These are phyloP conservation scores for Candida andamanensis DNA, from an alignment of 805 yeast genomes.

Conservation along the genomic window DNA sequence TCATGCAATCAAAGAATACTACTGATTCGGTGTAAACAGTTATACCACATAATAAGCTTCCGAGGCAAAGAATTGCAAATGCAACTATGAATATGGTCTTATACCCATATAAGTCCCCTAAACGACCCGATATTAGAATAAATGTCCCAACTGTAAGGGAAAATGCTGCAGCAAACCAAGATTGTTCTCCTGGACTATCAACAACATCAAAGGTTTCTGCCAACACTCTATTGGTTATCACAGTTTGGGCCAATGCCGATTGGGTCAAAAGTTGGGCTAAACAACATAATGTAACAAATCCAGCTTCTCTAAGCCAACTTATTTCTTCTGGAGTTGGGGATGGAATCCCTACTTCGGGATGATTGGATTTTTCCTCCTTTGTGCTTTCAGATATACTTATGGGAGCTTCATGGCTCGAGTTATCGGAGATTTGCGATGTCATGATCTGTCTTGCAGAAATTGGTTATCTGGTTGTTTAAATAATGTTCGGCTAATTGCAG, in stretches of 20 bases:
- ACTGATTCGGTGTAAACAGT: slow-evolving; percentile 18
- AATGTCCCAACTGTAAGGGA: slow-evolving; percentile 34
- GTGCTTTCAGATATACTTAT: too few species aligned
- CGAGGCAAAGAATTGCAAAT: slow-evolving; percentile 17
- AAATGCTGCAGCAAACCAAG: slow-evolving; percentile 33
- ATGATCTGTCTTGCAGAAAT: too few species aligned
- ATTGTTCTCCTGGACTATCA: slow-evolving; percentile 22
- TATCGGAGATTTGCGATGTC: too few species aligned
- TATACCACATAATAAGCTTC: slow-evolving; percentile 23
- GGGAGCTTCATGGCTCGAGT: too few species aligned
- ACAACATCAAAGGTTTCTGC: slow-evolving; percentile 20
- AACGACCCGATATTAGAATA: slow-evolving; percentile 27
- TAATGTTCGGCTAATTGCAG: too few species aligned
- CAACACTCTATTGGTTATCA: slow-evolving; percentile 15
- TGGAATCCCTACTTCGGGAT: too few species aligned
- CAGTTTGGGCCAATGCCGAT: slow-evolving; percentile 26
- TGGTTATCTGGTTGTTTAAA: too few species aligned
- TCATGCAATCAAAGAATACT: slow-evolving; percentile 23
- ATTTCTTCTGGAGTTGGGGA: slow-evolving; percentile 21
- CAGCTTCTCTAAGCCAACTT: slow-evolving; percentile 15
- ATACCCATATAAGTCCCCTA: slow-evolving; percentile 34
- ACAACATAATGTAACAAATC: slow-evolving; percentile 20
- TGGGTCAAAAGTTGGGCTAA: slow-evolving; percentile 27
- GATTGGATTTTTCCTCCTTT: too few species aligned
- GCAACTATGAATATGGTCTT: slow-evolving; percentile 24